Conservation (phyloP, 1,284 basidiomycete species). For the Xerocomus nothofagi region DNA sequence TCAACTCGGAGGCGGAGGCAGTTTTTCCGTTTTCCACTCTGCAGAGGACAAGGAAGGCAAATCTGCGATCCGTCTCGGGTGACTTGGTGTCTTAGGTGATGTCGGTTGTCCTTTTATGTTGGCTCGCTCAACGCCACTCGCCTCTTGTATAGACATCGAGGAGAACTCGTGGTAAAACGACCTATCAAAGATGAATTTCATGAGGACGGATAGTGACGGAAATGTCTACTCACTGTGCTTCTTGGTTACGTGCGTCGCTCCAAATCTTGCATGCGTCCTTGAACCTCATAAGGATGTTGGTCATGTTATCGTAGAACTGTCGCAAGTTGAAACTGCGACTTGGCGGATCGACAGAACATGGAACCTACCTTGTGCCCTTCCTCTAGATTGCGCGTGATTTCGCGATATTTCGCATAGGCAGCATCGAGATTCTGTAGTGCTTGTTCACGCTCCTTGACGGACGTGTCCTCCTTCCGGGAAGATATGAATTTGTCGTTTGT, state of each 20-base stretch:
- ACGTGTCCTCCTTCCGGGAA: slow-evolving; percentile 77
- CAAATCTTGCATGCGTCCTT: slow-evolving; percentile 76
- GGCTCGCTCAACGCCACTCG: slow-evolving; percentile 7
- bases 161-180: slow-evolving; percentile 42
- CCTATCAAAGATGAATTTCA: slow-evolving; percentile 26
- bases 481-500: slow-evolving; percentile 77
- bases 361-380: slow-evolving; percentile 79
- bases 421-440: slow-evolving; percentile 86
- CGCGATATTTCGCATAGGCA: slow-evolving; percentile 87
- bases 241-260: slow-evolving; percentile 68
- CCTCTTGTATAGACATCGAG: slow-evolving; percentile 38
- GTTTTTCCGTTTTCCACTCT: slow-evolving; percentile 46
- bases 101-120: slow-evolving; percentile 4
- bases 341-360: neutral
- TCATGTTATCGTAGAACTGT: slow-evolving; percentile 85
- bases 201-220: neutral
- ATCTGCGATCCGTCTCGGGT: slow-evolving; percentile 29
- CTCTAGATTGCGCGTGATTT: slow-evolving; percentile 81
- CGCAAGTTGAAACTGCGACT: neutral
- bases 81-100: slow-evolving; percentile 14
- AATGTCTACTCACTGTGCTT: slow-evolving; percentile 40
- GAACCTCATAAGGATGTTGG: slow-evolving; percentile 69
- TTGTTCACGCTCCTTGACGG: slow-evolving; percentile 80
- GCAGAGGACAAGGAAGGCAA: slow-evolving; percentile 49
- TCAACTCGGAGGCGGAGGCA: slow-evolving; percentile 27